A percentile compares a stretch with the other conserved stretches of the same genome.
Evolutionary conservation across 2,329 filamentous ascomycete genomes (phyloP).

Genomic region (Verticillium nubilum): DNA sequence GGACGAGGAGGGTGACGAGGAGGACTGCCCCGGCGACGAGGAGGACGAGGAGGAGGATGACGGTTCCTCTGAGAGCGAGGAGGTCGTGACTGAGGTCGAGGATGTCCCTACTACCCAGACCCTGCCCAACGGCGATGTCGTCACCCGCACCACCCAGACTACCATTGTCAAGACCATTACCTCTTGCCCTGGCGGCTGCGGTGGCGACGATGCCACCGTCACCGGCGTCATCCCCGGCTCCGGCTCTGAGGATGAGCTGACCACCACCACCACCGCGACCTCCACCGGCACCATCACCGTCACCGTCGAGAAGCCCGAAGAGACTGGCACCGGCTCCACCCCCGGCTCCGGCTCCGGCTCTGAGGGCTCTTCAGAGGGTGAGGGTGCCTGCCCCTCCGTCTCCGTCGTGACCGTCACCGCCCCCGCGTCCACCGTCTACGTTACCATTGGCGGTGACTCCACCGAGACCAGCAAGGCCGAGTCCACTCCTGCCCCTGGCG

Average conservation of each 20-base stretch:
- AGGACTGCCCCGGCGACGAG: conserved; percentile 3
- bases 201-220: conserved; percentile 2
- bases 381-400: conserved; percentile 11
- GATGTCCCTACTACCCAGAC: conserved; percentile 16
- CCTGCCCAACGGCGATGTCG: conserved; percentile 32
- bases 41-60: conserved; percentile 10
- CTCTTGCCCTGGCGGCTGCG: conserved; percentile 8
- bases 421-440: conserved; percentile 20
- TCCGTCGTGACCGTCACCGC: conserved; percentile 17
- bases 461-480: conserved; percentile 9
- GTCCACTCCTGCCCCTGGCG: conserved; percentile 14
- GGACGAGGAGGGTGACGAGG: neutral
- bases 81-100: conserved; percentile 6
- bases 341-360: neutral
- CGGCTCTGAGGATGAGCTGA: conserved; percentile 18
- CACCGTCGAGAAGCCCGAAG: conserved; percentile 21
- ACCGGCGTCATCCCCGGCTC: conserved; percentile 10
- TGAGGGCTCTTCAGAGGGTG: conserved; percentile 3
- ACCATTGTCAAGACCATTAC: conserved; percentile 22
- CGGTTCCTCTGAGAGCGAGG: conserved; percentile 8
- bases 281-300: conserved; percentile 28
- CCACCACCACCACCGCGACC: conserved; percentile 32
- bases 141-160: conserved; percentile 35
- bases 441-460: conserved; percentile 14
- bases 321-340: conserved; percentile 12